phyloP scores from a whole-genome alignment of 306 rosid species.

The Dalbergia oliveri region DNA sequence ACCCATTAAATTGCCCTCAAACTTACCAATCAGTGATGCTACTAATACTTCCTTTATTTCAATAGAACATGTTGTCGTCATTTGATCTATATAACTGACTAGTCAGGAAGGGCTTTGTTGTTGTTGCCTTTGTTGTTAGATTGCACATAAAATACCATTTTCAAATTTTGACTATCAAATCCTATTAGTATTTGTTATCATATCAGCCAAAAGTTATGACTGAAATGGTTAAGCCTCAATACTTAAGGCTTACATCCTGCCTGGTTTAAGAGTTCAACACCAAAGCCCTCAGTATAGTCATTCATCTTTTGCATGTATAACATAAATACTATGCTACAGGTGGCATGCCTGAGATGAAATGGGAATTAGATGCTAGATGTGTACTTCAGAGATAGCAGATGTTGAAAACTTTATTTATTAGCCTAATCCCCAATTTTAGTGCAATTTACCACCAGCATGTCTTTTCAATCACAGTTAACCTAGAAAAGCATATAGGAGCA shows the following conservation, averaged over 20 bases:
- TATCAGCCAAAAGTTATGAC: too few species aligned
- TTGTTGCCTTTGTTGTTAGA: neutral
- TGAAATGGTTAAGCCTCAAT: too few species aligned
- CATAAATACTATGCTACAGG: neutral
- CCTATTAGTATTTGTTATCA: too few species aligned
- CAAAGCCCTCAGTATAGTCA: neutral
- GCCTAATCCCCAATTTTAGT: neutral
- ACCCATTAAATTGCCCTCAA: neutral
- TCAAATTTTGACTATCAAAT: too few species aligned
- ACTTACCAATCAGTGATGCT: neutral
- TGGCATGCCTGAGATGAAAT: neutral
- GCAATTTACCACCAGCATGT: neutral
- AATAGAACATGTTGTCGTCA: too few species aligned
- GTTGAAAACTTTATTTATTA: neutral
- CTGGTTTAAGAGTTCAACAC: neutral
- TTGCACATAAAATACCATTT: neutral
- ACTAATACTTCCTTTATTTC: too few species aligned
- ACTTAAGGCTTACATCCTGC: too few species aligned
- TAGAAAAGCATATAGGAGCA: neutral
- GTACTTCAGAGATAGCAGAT: neutral
- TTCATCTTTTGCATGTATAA: neutral
- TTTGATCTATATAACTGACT: too few species aligned
- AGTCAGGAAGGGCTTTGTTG: neutral
- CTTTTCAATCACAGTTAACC: neutral
- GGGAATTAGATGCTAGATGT: neutral